Conservation (phyloP, 495 filamentous ascomycete species). For the Tetracladium setigerum region DNA sequence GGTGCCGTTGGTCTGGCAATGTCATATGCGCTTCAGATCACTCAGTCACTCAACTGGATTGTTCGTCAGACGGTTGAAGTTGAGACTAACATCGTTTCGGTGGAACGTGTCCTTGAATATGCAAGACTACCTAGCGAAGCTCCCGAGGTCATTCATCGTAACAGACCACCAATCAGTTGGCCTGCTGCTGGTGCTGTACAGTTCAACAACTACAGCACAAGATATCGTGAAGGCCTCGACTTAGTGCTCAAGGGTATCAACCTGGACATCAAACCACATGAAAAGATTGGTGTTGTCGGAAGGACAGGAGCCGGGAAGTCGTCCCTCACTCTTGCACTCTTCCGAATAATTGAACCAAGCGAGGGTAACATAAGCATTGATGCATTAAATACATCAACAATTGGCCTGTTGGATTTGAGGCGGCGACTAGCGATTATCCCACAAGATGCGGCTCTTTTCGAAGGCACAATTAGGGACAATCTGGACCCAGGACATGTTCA, state of each 20-base stretch:
- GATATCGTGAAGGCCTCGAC: constrained; percentile 83
- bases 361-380: constrained; percentile 84
- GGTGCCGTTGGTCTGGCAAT: constrained; percentile 90
- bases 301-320: constrained; percentile 96
- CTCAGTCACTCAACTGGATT: constrained; percentile 98
- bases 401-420: constrained; percentile 83
- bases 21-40: constrained; percentile 97
- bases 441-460: constrained; percentile 95
- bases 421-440: constrained; percentile 94
- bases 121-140: constrained; percentile 90
- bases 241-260: constrained; percentile 89
- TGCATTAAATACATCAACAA: constrained; percentile 76
- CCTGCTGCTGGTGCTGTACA: constrained; percentile 83
- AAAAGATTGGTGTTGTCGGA: constrained; percentile 97
- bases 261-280: constrained; percentile 84
- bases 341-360: constrained; percentile 87
- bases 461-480: constrained; percentile 93
- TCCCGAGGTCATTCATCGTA: constrained; percentile 84
- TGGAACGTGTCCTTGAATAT: constrained; percentile 97
- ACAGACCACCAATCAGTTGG: constrained; percentile 84
- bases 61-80: constrained; percentile 98
- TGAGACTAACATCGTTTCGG: constrained; percentile 98
- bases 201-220: constrained; percentile 88
- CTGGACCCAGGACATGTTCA: constrained; percentile 92
- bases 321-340: constrained; percentile 86